Evolutionary conservation across 1,139 yeast genomes (phyloP).

Genomic region (Blastobotrys aristatus): DNA sequence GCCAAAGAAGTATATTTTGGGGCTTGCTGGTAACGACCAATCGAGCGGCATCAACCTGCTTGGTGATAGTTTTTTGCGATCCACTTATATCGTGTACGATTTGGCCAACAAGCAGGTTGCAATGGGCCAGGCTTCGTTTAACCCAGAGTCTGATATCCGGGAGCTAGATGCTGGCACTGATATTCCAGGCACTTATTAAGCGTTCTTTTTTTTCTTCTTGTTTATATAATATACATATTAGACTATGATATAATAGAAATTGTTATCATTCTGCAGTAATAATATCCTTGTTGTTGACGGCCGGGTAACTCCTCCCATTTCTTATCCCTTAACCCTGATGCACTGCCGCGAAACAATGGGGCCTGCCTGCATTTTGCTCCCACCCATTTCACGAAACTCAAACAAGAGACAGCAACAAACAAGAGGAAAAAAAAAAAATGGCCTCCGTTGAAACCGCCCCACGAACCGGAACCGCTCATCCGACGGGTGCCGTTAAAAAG

Average conservation of each 20-base stretch:
- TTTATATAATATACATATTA: too few species aligned
- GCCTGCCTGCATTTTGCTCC: too few species aligned
- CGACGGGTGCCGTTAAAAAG: not conserved
- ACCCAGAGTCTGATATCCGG: conserved; percentile 19
- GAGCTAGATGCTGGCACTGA: conserved; percentile 12
- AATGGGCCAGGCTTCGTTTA: conserved; percentile 53
- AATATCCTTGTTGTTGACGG: too few species aligned
- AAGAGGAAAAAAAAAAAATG: not conserved
- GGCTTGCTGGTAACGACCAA: conserved; percentile 24
- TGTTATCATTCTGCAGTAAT: too few species aligned
- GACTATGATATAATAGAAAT: too few species aligned
- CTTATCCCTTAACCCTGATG: too few species aligned
- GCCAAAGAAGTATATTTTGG: conserved; percentile 17
- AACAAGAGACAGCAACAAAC: too few species aligned
- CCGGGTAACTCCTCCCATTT: too few species aligned
- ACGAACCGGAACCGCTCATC: not conserved
- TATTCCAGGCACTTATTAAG: conserved; percentile 5
- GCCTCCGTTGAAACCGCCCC: too few species aligned
- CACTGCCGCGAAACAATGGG: too few species aligned
- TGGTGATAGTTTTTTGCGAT: conserved; percentile 72
- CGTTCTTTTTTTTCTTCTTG: not conserved
- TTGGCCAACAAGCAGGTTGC: conserved; percentile 57
- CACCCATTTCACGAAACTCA: too few species aligned
- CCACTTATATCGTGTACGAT: conserved; percentile 74
- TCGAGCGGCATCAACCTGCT: conserved; percentile 37